Percentiles rank a stretch among this genome's conserved stretches.
These are phyloP conservation scores for Dalbergia oliveri DNA, from an alignment of 306 rosid species.

Conservation along the genomic window DNA sequence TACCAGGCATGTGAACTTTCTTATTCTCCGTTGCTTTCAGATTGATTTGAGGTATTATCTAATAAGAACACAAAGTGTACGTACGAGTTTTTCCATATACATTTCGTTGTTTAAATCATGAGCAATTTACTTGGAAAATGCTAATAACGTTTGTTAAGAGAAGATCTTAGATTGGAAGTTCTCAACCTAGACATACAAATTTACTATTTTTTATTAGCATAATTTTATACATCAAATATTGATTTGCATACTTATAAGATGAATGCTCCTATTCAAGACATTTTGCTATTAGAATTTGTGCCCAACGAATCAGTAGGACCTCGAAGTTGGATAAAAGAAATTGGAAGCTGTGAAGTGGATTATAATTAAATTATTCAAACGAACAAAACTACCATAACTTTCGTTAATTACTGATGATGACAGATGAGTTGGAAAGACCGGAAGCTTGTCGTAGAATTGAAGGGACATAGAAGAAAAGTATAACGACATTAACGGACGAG, in stretches of 20 bases:
- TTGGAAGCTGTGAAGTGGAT: not conserved
- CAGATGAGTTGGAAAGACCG: not conserved
- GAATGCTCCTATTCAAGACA: too few relatives aligned
- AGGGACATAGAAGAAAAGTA: not conserved
- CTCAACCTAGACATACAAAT: too few relatives aligned
- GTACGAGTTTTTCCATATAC: slow-evolving; percentile 11
- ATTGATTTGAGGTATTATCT: not conserved
- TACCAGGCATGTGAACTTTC: slow-evolving; percentile 21
- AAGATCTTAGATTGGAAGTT: too few relatives aligned
- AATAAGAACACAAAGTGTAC: slow-evolving; percentile 3
- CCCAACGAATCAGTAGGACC: not conserved
- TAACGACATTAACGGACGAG: slow-evolving; percentile 41
- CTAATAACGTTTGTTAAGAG: not conserved
- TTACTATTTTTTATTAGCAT: too few relatives aligned
- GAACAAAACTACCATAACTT: slow-evolving; percentile 7
- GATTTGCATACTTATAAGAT: too few relatives aligned
- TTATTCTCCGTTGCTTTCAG: slow-evolving; percentile 5
- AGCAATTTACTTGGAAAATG: not conserved
- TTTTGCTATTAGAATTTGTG: not conserved
- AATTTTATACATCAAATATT: too few relatives aligned
- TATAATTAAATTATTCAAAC: not conserved
- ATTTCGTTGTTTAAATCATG: not conserved
- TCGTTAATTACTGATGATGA: not conserved
- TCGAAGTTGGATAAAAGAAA: not conserved
- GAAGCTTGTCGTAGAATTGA: slow-evolving; percentile 3